A percentile compares a stretch with the other conserved stretches of the same genome.
Evolutionary conservation across 495 filamentous ascomycete species (phyloP).

Genomic region (Hyphodiscus hymeniophilus): DNA sequence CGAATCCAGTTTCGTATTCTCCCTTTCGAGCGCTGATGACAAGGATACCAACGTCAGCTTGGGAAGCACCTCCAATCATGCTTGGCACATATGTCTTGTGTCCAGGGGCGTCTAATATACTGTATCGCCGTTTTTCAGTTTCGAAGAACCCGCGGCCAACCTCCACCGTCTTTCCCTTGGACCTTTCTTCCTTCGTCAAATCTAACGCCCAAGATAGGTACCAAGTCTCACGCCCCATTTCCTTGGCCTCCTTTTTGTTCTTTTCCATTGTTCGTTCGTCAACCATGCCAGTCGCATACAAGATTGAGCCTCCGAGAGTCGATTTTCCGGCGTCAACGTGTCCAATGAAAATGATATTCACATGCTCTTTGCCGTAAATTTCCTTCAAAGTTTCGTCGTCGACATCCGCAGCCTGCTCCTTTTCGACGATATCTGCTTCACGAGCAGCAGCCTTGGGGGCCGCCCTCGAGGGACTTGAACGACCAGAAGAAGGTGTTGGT

Average conservation of each 20-base stretch:
- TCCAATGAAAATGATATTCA: conserved; percentile 97
- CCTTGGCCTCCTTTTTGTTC: conserved; percentile 93
- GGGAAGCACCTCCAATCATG: conserved; percentile 95
- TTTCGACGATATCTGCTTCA: conserved; percentile 73
- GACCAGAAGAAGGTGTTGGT: conserved; percentile 68
- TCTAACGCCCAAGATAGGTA: conserved; percentile 97
- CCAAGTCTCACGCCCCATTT: conserved; percentile 95
- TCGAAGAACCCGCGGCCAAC: conserved; percentile 96
- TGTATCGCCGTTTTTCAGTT: conserved; percentile 80
- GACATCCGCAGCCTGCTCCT: conserved; percentile 82
- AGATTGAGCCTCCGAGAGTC: conserved; percentile 84
- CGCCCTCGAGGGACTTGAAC: conserved; percentile 57
- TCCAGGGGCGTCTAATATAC: conserved; percentile 90
- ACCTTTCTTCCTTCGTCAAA: conserved; percentile 88
- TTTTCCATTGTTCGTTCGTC: conserved; percentile 98
- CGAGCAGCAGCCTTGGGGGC: conserved; percentile 49
- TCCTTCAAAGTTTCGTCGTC: conserved; percentile 88
- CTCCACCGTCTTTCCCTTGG: conserved; percentile 98
- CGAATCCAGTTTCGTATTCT: conserved; percentile 99
- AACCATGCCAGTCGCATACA: conserved; percentile 95
- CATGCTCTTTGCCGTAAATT: conserved; percentile 97
- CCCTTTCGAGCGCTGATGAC: conserved; percentile 97
- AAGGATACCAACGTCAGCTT: conserved; percentile 91
- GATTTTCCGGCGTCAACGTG: conserved; percentile 98
- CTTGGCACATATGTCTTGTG: conserved; percentile 94